Evolutionary conservation across 2,329 filamentous ascomycete genomes (phyloP).

Genomic region (Fusarium coicis): DNA sequence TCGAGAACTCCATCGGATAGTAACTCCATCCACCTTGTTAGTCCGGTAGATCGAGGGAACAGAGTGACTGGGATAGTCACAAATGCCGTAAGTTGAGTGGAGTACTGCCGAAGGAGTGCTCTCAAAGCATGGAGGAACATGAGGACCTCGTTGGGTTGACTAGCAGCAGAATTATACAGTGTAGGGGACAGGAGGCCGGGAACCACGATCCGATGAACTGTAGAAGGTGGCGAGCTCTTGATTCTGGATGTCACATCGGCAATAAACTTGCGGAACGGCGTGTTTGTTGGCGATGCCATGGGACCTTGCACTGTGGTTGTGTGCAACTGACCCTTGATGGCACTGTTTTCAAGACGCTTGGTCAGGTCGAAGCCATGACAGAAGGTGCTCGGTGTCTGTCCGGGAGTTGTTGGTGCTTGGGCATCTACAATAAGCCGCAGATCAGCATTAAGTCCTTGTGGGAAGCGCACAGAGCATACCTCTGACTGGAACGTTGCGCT

Average conservation of each 20-base stretch:
- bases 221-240: constrained; percentile 65
- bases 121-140: constrained; percentile 84
- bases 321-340: constrained; percentile 61
- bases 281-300: constrained; percentile 36
- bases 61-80: constrained; percentile 83
- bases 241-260: constrained; percentile 66
- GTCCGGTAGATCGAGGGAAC: constrained; percentile 77
- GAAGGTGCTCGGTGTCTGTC: constrained; percentile 56
- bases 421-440: constrained; percentile 24
- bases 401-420: constrained; percentile 31
- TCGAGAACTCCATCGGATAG: constrained; percentile 89
- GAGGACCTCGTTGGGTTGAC: constrained; percentile 77
- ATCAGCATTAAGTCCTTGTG: not conserved
- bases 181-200: constrained; percentile 89
- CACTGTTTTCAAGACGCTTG: constrained; percentile 66
- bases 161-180: constrained; percentile 76
- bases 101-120: constrained; percentile 75
- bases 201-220: constrained; percentile 84
- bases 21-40: constrained; percentile 87
- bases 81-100: constrained; percentile 74
- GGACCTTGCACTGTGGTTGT: constrained; percentile 59
- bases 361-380: constrained; percentile 80
- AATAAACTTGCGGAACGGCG: constrained; percentile 70
- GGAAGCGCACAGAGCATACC: constrained; percentile 59
- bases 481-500: constrained; percentile 70